Evolutionary conservation across 73 alveolate genomes (phyloP).

Genomic region (Paramecium biaurelia): DNA sequence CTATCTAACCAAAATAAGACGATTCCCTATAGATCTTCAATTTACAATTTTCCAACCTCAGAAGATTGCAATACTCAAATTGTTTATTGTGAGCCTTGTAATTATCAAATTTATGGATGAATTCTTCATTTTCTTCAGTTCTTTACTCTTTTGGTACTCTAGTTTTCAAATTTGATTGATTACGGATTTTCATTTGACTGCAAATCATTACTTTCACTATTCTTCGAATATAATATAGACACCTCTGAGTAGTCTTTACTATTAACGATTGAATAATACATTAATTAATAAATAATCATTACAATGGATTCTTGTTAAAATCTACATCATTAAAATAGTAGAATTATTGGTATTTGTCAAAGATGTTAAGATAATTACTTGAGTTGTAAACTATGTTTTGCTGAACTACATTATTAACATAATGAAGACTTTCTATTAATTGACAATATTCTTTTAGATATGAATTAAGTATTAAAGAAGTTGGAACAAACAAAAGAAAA

Average conservation of each 20-base stretch:
- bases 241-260: not conserved
- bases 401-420: not conserved
- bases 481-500: not conserved
- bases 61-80: not conserved
- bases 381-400: not conserved
- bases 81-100: not conserved
- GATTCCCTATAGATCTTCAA: constrained; percentile 14
- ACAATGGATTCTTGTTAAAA: not conserved
- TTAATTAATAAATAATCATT: not conserved
- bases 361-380: not conserved
- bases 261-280: not conserved
- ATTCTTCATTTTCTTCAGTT: not conserved
- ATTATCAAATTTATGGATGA: not conserved
- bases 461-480: not conserved
- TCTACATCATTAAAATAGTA: not conserved
- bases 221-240: not conserved
- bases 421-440: not conserved
- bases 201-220: not conserved
- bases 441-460: not conserved
- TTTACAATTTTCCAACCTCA: not conserved
- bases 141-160: not conserved
- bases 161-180: not conserved
- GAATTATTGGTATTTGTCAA: not conserved
- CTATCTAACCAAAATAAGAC: not conserved
- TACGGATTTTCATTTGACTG: not conserved